Evolutionary conservation across 2,329 filamentous ascomycete genomes (phyloP), one percentile per base, ranked within the genome.

Genomic region (Sporothrix globosa): DNA sequence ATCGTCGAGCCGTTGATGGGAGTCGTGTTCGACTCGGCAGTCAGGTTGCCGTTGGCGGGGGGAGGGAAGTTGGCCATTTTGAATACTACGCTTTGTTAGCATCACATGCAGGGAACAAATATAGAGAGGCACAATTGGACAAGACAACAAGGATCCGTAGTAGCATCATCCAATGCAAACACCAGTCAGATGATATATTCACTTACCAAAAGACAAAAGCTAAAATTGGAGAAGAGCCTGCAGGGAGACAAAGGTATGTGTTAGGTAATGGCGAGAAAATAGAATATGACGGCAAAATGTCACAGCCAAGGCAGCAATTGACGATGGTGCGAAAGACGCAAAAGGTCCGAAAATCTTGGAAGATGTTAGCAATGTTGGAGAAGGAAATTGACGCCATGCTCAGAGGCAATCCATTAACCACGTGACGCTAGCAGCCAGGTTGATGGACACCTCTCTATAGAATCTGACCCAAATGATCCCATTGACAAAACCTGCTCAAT

Each of bases 1-100:
- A 74, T 68, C n/a, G 72, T 68, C 5, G 74, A 71, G 1, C 78
- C 77, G 71, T 79, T 79, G 74, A 79, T 76, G 56, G 74, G 73
- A 7, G 71, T 75, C 9, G 69, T 73, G 72, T 67, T 74, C 72
- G 69, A 72, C 67, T 73, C 74, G 19, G 72, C 41, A n/a, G 73
- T 27, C 54, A 73, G 71, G 58, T 69, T 73, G 68, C 73, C 72
- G 71, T 74, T 75, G 66, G 71, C 41, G 24, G 72, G 65, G n/a
- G 71, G 56, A 19, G 73, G 54, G 46, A 75, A 75, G 68, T 30
- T 73, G 13, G 74, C 72, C 75, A 76, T 75, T 69, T 61, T 70
- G 63, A 48, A 50, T 30, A 68, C 50, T 70, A 14, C 13, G 10
- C 5, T 11, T 9, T 3, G 46, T 39, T 63, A 56, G 34, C 5